These are phyloP conservation scores for Entomortierella lignicola DNA, from an alignment of 192 early-diverging fungal genomes.

Conservation along the genomic window DNA sequence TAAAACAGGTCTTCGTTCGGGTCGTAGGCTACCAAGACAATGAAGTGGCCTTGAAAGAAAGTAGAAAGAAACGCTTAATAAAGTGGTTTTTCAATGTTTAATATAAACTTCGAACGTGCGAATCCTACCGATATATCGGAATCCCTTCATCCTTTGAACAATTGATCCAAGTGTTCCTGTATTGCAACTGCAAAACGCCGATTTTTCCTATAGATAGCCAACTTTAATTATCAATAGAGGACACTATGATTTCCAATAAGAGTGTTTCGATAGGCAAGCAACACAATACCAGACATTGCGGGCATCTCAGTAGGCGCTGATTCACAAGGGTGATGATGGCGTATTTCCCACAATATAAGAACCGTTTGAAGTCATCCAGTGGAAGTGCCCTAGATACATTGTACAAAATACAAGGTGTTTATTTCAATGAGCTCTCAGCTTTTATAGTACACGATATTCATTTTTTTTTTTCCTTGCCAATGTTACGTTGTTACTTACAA, in stretches of 20 bases:
- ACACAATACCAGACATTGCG: constrained; percentile 64
- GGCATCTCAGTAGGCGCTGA: constrained; percentile 70
- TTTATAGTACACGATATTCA: constrained; percentile 1
- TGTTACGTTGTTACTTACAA: constrained; percentile 56
- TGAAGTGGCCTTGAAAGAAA: constrained; percentile 76
- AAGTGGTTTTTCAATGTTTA: too few species aligned
- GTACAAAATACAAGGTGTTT: not conserved
- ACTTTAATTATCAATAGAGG: not conserved
- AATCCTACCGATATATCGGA: constrained; percentile 57
- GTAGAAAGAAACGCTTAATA: not conserved
- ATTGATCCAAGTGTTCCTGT: constrained; percentile 30
- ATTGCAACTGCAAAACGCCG: constrained; percentile 23
- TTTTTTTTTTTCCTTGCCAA: not conserved
- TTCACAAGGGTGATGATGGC: constrained; percentile 87
- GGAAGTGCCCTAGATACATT: constrained; percentile 63
- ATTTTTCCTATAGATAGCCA: constrained; percentile 21
- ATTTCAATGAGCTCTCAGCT: too few species aligned
- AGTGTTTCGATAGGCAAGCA: not conserved
- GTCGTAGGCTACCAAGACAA: constrained; percentile 89
- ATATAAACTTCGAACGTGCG: too few species aligned
- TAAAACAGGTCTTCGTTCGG: constrained; percentile 81
- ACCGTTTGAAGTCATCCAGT: constrained; percentile 86
- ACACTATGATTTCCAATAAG: not conserved
- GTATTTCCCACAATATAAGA: constrained; percentile 79
- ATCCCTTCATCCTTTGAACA: constrained; percentile 38